Base-by-base conservation (phyloP, 495 filamentous ascomycete species). In the Penicilliopsis zonata region DNA sequence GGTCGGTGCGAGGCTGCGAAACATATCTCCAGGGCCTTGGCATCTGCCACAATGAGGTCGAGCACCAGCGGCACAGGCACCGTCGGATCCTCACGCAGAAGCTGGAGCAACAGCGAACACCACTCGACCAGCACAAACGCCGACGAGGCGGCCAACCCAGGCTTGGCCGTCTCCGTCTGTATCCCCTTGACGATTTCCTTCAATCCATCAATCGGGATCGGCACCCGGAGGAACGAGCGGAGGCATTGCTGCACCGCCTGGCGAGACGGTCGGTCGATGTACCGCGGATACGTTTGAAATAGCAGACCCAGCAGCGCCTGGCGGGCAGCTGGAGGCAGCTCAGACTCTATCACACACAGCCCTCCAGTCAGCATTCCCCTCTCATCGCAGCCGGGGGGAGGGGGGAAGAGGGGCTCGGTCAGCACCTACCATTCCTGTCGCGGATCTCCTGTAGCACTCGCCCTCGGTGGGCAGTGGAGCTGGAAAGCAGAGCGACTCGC, bases 41-140 rank as follows among this genome's bases (percentile, higher is more conserved):
- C 82, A 50, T 77, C 61, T 12, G 67, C 64, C 12, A 65, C 48
- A 23, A 82, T 53, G 10, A 83, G 47, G 13, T 80, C 69, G 28
- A 77, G 53, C 10, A 80, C 80, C 43, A 69, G 73, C 31, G 65
- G 62, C n/a, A 81, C 65, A 69, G 82, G 84, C 23, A 51, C 52
- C 25, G 60, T 50, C 56, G 52, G 18, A 51, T 62, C 36, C 49
- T 70, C 35, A 57, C 62, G 34, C 50, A 66, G 26, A 68, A 72
- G 62, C 46, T 81, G 75, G 25, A 90, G 57, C 9, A 93, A 54
- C 37, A 86, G 49, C 29, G 76, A 82, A 49, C 78, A 83, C 90
- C 86, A 98, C 47, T 88, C 82, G 9, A 88, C 62, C 40, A 98
- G 61, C n/a, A 93, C 82, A 44, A 94, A 87, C 1, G 86, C 82